Conservation (phyloP, 768 basidiomycete genomes). For the Suillus plorans region DNA sequence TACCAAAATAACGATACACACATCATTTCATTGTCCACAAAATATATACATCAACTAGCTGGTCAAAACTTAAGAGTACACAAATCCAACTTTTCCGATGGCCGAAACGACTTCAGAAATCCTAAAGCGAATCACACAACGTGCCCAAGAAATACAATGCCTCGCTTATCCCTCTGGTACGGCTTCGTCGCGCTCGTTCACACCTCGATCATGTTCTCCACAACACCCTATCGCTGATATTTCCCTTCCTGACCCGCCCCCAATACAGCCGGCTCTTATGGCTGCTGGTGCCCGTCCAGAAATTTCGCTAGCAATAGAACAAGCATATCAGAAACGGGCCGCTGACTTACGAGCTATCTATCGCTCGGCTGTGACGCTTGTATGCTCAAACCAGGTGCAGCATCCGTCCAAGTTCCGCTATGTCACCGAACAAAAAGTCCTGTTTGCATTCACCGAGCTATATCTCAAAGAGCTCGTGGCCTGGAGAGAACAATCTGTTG, state of each 20-base stretch:
- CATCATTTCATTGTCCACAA: not conserved
- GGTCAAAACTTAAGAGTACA: not conserved
- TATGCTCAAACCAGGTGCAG: not conserved
- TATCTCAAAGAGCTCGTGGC: not conserved
- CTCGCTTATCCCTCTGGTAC: no score
- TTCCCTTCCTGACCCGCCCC: constrained; percentile 8
- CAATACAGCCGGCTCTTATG: not conserved
- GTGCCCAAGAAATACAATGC: not conserved
- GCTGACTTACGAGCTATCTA: not conserved
- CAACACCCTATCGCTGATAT: not conserved
- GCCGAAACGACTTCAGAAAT: not conserved
- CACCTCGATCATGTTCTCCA: not conserved
- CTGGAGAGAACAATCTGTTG: not conserved
- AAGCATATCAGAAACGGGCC: constrained; percentile 8
- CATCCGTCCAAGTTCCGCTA: not conserved
- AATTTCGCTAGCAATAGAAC: not conserved
- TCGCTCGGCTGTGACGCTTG: rapidly evolving
- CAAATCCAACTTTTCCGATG: not conserved
- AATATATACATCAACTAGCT: not conserved
- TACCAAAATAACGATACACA: not conserved
- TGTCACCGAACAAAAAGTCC: not conserved
- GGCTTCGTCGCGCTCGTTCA: not conserved
- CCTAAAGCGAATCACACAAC: not conserved
- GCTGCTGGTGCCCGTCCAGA: not conserved
- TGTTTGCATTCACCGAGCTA: not conserved